These are phyloP conservation scores for Spergularia azorica DNA, from an alignment of 179 eudicot genomes.

Conservation along the genomic window DNA sequence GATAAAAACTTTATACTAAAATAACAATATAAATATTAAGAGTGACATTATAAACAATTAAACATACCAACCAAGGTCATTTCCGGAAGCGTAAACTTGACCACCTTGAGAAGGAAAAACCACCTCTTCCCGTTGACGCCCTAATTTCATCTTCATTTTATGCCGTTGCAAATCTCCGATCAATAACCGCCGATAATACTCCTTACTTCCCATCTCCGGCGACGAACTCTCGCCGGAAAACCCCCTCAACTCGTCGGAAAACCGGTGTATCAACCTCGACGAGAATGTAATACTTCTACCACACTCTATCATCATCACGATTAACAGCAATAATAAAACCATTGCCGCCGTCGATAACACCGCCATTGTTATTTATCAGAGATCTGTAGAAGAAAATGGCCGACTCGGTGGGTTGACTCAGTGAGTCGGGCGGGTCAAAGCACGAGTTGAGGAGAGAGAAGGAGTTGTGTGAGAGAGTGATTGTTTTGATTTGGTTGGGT, in stretches of 20 bases:
- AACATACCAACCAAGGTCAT: constrained; percentile 86
- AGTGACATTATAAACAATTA: no score
- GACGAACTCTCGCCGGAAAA: constrained; percentile 34
- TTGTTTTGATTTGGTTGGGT: background rate
- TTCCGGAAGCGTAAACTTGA: constrained; percentile 48
- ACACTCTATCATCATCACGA: background rate
- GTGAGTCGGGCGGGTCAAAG: no score
- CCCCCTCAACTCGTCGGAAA: constrained; percentile 61
- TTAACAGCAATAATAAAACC: constrained; percentile 10
- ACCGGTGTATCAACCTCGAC: constrained; percentile 69
- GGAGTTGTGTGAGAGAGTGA: no score
- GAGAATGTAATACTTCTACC: constrained; percentile 33
- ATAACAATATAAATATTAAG: background rate
- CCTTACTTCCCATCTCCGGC: constrained; percentile 59
- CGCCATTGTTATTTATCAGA: background rate
- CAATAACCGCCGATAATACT: constrained; percentile 55
- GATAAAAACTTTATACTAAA: background rate
- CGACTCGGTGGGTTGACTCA: no score
- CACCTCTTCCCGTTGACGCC: constrained; percentile 40
- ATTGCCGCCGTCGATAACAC: background rate
- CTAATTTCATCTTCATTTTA: constrained; percentile 68
- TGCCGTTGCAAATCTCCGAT: constrained; percentile 61
- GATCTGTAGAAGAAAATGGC: background rate
- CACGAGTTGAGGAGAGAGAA: background rate
- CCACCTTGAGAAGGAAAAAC: constrained; percentile 69